Evolutionary conservation across 306 rosid genomes (phyloP), one percentile per base, ranked within the genome.

Genomic region (Acmispon strigosus): DNA sequence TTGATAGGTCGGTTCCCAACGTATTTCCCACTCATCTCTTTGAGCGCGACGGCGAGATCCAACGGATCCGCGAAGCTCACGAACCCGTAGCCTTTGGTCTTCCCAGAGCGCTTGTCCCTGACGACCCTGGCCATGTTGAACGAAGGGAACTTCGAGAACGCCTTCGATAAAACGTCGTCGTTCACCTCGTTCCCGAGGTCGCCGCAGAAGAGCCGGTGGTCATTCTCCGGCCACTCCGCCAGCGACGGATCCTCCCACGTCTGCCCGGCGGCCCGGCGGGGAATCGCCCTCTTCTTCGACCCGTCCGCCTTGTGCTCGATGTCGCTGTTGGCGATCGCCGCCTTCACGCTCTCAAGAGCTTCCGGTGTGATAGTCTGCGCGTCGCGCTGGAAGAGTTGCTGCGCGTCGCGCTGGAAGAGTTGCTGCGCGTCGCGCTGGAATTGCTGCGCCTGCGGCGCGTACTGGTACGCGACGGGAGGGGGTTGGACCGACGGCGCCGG

Each of bases 161-260:
- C 89, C 70, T 90, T 90, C 8, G 96, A 84, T 76, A 90, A 84
- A 37, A 90, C 95, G 59, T 90, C 96, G 69, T 90, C 96, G 22
- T 90, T 90, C 76, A 88, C 96, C 89, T 90, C 96, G 52, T 90
- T 90, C 47, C 96, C 96, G 11, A 90, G 89, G 59, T 90, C 96
- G 20, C 96, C 96, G 78, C 96, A 90, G 65, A 90, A 90, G 12
- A 88, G 70, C 32, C 95, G 84, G 65, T 84, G 88, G 52, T 90
- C 96, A 81, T 88, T 90, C 77, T 90, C 96, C 0, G 96, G 96
- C 96, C 96, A 90, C 47, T 90, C 96, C 8, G 96, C 74, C 47
- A 88, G 92, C 3, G 95, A 86, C 1, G 96, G 96, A 27, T 90
- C 96, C 85, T 90, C 96, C 96, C 96, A 90, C 1, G 87, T 1